phyloP scores from a whole-genome alignment of 2,329 filamentous ascomycete species.

The Lachnellula subtilissima region DNA sequence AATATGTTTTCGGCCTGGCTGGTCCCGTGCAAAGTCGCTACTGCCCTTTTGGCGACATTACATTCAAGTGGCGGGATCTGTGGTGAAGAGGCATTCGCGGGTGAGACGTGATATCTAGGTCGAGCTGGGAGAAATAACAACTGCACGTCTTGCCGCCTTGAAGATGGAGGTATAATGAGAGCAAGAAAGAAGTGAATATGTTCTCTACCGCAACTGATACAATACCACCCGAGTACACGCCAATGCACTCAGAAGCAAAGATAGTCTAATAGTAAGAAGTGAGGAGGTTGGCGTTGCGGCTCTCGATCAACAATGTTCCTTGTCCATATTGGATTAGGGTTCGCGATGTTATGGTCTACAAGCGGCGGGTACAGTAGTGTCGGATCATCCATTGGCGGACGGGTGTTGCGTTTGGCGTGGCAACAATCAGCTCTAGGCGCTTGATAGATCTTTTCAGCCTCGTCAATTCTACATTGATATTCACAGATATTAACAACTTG shows the following conservation, averaged over 20 bases:
- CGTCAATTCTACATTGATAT: slow-evolving; percentile 3
- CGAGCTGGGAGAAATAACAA: slow-evolving; percentile 12
- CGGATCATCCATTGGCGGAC: slow-evolving; percentile 12
- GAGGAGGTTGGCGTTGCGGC: slow-evolving; percentile 13
- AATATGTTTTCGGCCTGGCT: slow-evolving; percentile 1
- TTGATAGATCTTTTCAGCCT: slow-evolving; percentile 15
- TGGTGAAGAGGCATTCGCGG: background rate
- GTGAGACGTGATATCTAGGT: background rate
- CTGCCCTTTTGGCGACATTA: slow-evolving; percentile 18
- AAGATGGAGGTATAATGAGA: slow-evolving; percentile 9
- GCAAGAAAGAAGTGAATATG: slow-evolving; percentile 11
- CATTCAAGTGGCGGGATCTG: slow-evolving; percentile 11
- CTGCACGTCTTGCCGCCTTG: background rate
- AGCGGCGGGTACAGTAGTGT: slow-evolving; percentile 11
- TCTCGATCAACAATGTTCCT: slow-evolving; percentile 19
- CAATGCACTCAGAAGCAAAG: background rate
- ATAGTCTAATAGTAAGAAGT: background rate
- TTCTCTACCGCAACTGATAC: background rate
- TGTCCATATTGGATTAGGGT: slow-evolving; percentile 11
- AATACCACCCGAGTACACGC: background rate
- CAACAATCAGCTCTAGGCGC: slow-evolving; percentile 9
- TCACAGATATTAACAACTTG: background rate
- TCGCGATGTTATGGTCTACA: slow-evolving; percentile 28
- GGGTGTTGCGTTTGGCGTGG: slow-evolving; percentile 10
- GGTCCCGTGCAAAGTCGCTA: slow-evolving; percentile 16